Evolutionary conservation across 2,329 filamentous ascomycete species (phyloP).

Genomic region (Fonsecaea nubica): DNA sequence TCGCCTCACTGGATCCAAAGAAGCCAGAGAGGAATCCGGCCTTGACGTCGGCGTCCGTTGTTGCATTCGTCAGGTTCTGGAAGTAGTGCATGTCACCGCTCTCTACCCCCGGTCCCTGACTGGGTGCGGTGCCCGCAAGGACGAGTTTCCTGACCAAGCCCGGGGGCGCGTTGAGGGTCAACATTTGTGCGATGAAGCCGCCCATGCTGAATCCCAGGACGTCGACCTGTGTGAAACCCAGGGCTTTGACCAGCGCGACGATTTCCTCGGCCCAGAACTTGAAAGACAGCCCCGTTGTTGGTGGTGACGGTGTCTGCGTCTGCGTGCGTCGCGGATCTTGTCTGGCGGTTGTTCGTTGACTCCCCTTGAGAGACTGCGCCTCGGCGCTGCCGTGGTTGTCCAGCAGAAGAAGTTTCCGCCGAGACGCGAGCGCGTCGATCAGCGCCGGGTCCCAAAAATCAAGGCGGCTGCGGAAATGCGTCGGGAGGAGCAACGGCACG

Average conservation of each 20-base stretch:
- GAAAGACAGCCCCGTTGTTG: conserved; percentile 21
- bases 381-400: conserved; percentile 53
- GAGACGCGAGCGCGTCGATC: conserved; percentile 52
- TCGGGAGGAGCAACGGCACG: conserved; percentile 39
- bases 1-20: conserved; percentile 4
- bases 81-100: conserved; percentile 9
- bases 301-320: neutral
- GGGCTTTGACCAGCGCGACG: conserved; percentile 40
- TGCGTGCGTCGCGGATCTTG: neutral
- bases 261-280: conserved; percentile 42
- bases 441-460: conserved; percentile 50
- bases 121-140: conserved; percentile 54
- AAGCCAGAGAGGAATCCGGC: conserved; percentile 5
- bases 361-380: conserved; percentile 45
- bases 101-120: conserved; percentile 33
- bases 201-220: conserved; percentile 60
- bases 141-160: conserved; percentile 50
- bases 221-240: conserved; percentile 49
- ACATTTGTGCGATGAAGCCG: conserved; percentile 54
- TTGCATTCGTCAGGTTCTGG: conserved; percentile 11
- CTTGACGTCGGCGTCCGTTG: neutral
- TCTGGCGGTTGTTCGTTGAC: conserved; percentile 12
- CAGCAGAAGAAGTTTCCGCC: conserved; percentile 54
- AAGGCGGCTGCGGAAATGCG: conserved; percentile 42
- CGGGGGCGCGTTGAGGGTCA: conserved; percentile 45